Base-by-base conservation (phyloP, 2,329 filamentous ascomycete species). In the Aspergillus transmontanensis region DNA sequence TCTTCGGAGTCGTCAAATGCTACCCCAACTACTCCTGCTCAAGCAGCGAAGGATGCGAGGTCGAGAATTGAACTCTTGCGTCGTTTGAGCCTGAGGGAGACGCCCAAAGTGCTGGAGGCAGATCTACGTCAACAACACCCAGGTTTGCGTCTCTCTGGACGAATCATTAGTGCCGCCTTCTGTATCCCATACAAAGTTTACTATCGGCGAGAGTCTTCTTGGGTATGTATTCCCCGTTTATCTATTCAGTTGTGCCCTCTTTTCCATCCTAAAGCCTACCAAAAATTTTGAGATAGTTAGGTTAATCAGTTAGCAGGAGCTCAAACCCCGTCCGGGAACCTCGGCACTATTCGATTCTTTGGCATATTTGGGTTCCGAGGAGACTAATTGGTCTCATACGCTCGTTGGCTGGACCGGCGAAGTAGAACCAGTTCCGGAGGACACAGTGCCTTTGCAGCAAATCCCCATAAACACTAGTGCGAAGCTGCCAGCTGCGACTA, bases 371-470 rank as follows among this genome's bases (percentile, higher is more conserved):
- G 92, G 93, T 4, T 96, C 93, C n/a, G 84, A 90, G 61, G 85
- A 90, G 50, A 89, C 90, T 2, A 89, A 90, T 23, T 98, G 94
- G 94, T 92, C 93, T 71, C 94, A 97, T 80, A 95, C 90, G 0
- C 86, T 97, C 6, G 91, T 98, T 59, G 94, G 93, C 53, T 98
- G 94, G 94, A 97, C 94, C 3, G 94, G 94, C 63, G 94, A 98
- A 77, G 90, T 94, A 63, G 86, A 89, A 62, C 80, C 77, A n/a
- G 68, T 75, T 16, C 59, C 72, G 7, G 69, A 74, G 26, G 60
- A 66, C 21, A 72, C 70, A 60, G 30, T 58, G 9, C 73, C 73
- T 23, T 63, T 75, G n/a, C 75, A 78, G 58, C 73, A 72, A 34
- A 68, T 75, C 36, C 66, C 71, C 3, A 63, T 68, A 53, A 77